Base-by-base conservation (phyloP, 805 yeast species). In the Lachancea thermotolerans region DNA sequence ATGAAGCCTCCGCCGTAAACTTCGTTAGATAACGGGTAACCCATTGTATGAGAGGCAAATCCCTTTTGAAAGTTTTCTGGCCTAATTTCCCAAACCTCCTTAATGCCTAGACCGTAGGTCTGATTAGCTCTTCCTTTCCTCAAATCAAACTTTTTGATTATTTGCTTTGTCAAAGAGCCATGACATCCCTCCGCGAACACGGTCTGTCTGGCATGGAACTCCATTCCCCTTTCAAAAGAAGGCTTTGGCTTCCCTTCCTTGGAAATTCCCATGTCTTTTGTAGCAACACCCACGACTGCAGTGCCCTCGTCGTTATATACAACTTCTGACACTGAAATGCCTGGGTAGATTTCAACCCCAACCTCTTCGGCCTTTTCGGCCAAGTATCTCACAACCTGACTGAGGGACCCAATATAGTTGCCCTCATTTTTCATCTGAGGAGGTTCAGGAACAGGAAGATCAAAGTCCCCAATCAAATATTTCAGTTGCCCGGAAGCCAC, bases 151-250 rank as follows among this genome's bases (percentile, higher is more conserved):
- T 81, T 78, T 44, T 74, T 69, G 43, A 91, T 82, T 0, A 79
- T 82, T 59, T 84, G 77, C 62, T 93, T 91, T 10, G 90, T 73
- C 44, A 93, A 70, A 1, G 96, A 89, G 0, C 99, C 99, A 66
- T 90, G 98, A 62, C 99, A 93, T n/a, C 99, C 99, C 68, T 93
- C 99, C 4, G 96, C 96, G 29, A 93, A 73, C 14, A 93, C 84
- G 0, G 97, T 90, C 48, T 82, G 72, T 56, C 93, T 78, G 4
- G 99, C 87, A 55, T 83, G 93, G 65, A 93, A 93, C 65, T 88
- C 98, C 96, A 93, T 86, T 21, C 99, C 99, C 52, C 95, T 76
- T 66, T 93, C 96, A 65, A 87, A 93, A n/a, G 78, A 72, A 51
- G 77, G 85, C 57, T 82, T 85, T 28, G 96, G 95, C 30, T 70